phyloP scores from a whole-genome alignment of 164 flowering plant species.

The Aristolochia fimbriata region DNA sequence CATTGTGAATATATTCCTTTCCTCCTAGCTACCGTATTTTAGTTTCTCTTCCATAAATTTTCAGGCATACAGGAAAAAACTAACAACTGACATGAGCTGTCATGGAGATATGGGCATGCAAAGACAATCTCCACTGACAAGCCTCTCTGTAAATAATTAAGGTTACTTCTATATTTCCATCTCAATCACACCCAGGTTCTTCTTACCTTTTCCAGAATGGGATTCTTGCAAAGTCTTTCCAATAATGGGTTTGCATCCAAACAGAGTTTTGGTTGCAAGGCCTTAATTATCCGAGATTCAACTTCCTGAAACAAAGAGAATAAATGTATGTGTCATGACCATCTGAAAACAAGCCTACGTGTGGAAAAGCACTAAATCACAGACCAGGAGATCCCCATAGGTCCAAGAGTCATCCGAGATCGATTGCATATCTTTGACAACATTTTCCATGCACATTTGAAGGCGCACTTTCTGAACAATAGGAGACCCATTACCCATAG shows the following conservation, averaged over 20 bases:
- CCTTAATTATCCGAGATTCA: slow-evolving; percentile 81
- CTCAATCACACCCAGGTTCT: background rate
- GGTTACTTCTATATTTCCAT: background rate
- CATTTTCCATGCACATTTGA: slow-evolving; percentile 80
- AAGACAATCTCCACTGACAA: background rate
- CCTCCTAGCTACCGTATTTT: background rate
- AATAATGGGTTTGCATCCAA: slow-evolving; percentile 74
- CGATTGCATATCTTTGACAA: slow-evolving; percentile 84
- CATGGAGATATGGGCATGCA: background rate
- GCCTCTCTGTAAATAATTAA: background rate
- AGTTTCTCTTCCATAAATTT: background rate
- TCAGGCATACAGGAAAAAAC: background rate
- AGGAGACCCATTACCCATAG: slow-evolving; percentile 30
- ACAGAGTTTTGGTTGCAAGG: slow-evolving; percentile 73
- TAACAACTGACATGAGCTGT: background rate
- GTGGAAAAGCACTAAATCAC: slow-evolving; percentile 21
- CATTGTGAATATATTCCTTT: background rate
- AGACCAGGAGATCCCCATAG: slow-evolving; percentile 91
- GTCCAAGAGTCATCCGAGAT: slow-evolving; percentile 82
- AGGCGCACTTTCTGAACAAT: slow-evolving; percentile 49
- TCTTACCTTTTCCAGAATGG: slow-evolving; percentile 46
- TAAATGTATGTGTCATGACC: background rate
- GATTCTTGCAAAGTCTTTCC: slow-evolving; percentile 49
- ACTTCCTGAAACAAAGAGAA: slow-evolving; percentile 49
- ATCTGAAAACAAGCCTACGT: background rate